These are phyloP conservation scores for Auriscalpium microsporum DNA, from an alignment of 768 basidiomycete genomes.

Conservation along the genomic window DNA sequence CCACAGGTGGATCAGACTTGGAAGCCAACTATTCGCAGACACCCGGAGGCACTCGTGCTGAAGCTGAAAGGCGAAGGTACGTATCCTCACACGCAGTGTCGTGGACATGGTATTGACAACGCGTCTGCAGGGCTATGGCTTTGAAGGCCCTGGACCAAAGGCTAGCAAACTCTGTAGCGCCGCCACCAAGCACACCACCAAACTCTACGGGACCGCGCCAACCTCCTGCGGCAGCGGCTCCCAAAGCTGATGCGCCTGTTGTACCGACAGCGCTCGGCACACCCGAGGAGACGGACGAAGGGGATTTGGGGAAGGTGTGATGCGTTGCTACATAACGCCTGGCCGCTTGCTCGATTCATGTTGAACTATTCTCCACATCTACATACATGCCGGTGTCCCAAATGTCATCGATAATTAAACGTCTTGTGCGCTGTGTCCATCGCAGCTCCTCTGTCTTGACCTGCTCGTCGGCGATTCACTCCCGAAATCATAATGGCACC, in stretches of 20 bases:
- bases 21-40: conserved; percentile 71
- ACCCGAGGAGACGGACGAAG: conserved; percentile 7
- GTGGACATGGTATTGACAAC: background rate
- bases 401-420: background rate
- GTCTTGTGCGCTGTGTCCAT: too few species aligned
- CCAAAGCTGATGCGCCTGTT: background rate
- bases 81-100: conserved; percentile 15
- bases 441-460: too few species aligned
- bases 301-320: background rate
- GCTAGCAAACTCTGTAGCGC: conserved; percentile 45
- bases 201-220: conserved; percentile 2
- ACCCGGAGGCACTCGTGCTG: conserved; percentile 86
- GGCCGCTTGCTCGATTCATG: background rate
- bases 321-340: background rate
- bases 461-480: background rate
- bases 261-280: conserved; percentile 6
- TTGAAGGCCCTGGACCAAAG: conserved; percentile 95
- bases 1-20: conserved; percentile 50
- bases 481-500: background rate
- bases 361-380: background rate
- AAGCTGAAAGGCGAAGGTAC: conserved; percentile 91
- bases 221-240: background rate
- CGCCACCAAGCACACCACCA: conserved; percentile 20
- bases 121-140: conserved; percentile 70
- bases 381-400: background rate